Conservation (phyloP, 2,329 filamentous ascomycete genomes). For the Thielaviopsis euricoi region DNA sequence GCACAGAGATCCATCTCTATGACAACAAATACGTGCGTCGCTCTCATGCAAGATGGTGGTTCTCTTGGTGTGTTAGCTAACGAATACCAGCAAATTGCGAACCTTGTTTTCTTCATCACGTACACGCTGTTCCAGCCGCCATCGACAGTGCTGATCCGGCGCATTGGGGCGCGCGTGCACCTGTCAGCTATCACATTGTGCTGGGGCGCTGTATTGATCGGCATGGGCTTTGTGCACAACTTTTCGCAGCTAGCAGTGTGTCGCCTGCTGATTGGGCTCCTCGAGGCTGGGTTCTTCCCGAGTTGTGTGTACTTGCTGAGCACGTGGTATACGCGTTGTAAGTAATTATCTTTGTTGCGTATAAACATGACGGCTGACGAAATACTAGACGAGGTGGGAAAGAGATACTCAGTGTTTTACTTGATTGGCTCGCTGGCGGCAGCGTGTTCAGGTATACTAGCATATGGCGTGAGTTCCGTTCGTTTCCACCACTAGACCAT, state of each 20-base stretch:
- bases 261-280: constrained; percentile 41
- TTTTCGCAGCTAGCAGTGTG: constrained; percentile 37
- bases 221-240: constrained; percentile 43
- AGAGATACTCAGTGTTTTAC: constrained; percentile 53
- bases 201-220: constrained; percentile 47
- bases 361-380: not conserved
- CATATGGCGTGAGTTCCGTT: constrained; percentile 40
- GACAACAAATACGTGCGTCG: constrained; percentile 29
- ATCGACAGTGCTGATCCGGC: constrained; percentile 51
- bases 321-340: constrained; percentile 55
- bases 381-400: constrained; percentile 46
- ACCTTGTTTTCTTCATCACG: constrained; percentile 57
- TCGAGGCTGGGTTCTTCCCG: constrained; percentile 59
- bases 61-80: not conserved
- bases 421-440: constrained; percentile 49
- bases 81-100: constrained; percentile 29
- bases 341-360: constrained; percentile 10
- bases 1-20: constrained; percentile 27
- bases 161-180: constrained; percentile 44
- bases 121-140: constrained; percentile 59
- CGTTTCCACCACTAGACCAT: too few relatives aligned
- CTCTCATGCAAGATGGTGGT: too few relatives aligned
- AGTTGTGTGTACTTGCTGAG: constrained; percentile 55
- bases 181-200: constrained; percentile 35
- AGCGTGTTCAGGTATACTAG: constrained; percentile 51